Evolutionary conservation across 2,329 filamentous ascomycete genomes (phyloP), one percentile per base, ranked within the genome.

Genomic region (Escovopsis sp.): DNA sequence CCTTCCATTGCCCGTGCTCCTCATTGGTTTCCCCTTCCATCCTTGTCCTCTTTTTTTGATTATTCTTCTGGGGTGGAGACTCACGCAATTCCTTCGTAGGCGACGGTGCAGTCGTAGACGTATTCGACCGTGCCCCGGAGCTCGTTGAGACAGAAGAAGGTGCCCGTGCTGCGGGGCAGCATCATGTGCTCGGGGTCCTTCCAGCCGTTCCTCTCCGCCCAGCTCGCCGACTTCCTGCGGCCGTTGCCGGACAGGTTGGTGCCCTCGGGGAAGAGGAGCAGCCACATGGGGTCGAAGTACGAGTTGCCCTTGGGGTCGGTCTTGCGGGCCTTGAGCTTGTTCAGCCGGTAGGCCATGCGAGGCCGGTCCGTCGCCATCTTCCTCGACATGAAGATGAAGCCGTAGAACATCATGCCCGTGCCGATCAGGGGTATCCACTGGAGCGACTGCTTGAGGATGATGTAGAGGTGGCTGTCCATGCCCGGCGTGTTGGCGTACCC

Each of bases 61-160:
- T 11, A 4, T 25, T 8, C 21, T 25, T 25, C 19, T 9, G 8
- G 7, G 21, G 21, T 25, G 21, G 9, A 17, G 35, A 79, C 84
- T 67, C 70, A 88, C 79, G 83, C 82, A 30, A 94, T 73, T 12
- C 90, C 88, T 57, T 94, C 88, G 51, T 98, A 98, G 4, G 85
- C 87, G 38, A 98, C 79, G 0, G 90, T 96, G 56, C 87, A 94
- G 57, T 93, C 85, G 48, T 93, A 93, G 1, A 93, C 64, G 60
- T 83, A 92, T 10, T 90, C 80, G 0, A 87, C 74, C 0, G 77
- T 78, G 8, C 69, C 72, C 46, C 73, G 72, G 12, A 93, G 62
- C 54, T 92, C 77, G 41, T 77, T 76, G 30, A 93, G 58, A 46
- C 81, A 87, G 50, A 86, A 92, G 44, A 72, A 79, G 42, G 81